These are phyloP conservation scores for Ilex paraguariensis DNA, from an alignment of 305 asterid genomes.

Conservation along the genomic window DNA sequence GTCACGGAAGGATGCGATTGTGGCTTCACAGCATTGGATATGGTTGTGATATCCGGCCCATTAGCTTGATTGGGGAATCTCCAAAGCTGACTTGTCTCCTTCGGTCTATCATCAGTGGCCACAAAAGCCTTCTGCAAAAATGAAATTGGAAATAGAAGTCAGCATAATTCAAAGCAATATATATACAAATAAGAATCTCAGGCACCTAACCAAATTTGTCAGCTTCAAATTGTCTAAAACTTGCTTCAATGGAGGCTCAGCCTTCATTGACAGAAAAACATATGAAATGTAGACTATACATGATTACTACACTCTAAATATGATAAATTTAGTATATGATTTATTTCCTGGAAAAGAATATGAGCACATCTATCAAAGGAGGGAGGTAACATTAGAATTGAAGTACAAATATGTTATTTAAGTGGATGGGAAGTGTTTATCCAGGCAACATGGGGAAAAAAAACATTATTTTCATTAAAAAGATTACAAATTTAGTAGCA, in stretches of 20 bases:
- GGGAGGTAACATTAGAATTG: neutral
- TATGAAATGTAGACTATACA: no score
- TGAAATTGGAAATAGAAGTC: conserved; percentile 11
- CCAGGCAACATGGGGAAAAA: no score
- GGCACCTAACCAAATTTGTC: neutral
- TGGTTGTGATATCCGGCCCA: conserved; percentile 32
- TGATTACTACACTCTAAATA: neutral
- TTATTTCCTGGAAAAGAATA: neutral
- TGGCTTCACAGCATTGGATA: conserved; percentile 26
- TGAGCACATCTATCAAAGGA: neutral
- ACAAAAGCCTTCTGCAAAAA: conserved; percentile 41
- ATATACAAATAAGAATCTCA: neutral
- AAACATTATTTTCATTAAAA: no score
- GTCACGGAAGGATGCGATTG: conserved; percentile 23
- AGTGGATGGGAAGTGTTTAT: no score
- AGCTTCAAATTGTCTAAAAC: neutral
- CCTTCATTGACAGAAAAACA: neutral
- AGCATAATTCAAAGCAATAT: conserved; percentile 4
- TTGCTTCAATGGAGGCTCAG: neutral
- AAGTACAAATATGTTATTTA: no score
- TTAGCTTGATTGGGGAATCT: conserved; percentile 32
- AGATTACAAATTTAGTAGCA: no score
- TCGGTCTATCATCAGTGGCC: conserved; percentile 24
- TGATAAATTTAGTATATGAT: neutral
- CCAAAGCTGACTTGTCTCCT: conserved; percentile 22